A percentile compares a stretch with the other conserved stretches of the same genome.
Evolutionary conservation across 306 rosid genomes (phyloP).

Genomic region (Amphicarpaea edgeworthii): DNA sequence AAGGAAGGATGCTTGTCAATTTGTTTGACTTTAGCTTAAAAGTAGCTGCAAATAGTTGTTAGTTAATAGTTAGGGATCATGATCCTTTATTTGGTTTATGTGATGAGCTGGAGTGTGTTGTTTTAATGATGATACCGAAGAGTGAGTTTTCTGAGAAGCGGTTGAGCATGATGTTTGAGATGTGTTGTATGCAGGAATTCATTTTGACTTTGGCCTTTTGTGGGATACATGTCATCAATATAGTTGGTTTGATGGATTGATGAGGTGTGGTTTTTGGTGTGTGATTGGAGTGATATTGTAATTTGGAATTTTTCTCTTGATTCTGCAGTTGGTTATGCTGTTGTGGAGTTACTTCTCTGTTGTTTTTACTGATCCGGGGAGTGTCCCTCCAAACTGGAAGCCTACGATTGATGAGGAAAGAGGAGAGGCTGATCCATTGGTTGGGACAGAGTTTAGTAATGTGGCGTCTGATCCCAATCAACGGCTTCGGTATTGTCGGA

Average conservation of each 20-base stretch:
- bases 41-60: not conserved
- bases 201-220: conserved; percentile 5
- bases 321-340: conserved; percentile 88
- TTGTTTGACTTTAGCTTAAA: conserved; percentile 30
- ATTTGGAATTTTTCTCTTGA: conserved; percentile 40
- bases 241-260: not conserved
- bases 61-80: conserved; percentile 27
- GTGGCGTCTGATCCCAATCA: conserved; percentile 65
- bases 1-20: not conserved
- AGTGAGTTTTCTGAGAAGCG: conserved; percentile 17
- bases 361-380: conserved; percentile 94
- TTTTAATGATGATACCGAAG: conserved; percentile 2
- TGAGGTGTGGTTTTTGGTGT: conserved; percentile 18
- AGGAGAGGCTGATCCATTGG: conserved; percentile 89
- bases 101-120: not conserved
- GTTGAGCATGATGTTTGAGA: conserved; percentile 20
- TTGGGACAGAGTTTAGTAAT: conserved; percentile 62
- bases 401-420: conserved; percentile 89
- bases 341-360: conserved; percentile 97
- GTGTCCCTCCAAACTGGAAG: conserved; percentile 94
- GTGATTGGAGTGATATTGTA: conserved; percentile 28
- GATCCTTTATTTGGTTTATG: conserved; percentile 33
- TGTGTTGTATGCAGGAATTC: not conserved
- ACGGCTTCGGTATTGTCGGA: conserved; percentile 79
- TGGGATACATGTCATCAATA: too few relatives aligned